Percentiles rank a stretch among this genome's conserved stretches.
phyloP scores from a whole-genome alignment of 2,329 filamentous ascomycete species.

The Phialophora macrospora region DNA sequence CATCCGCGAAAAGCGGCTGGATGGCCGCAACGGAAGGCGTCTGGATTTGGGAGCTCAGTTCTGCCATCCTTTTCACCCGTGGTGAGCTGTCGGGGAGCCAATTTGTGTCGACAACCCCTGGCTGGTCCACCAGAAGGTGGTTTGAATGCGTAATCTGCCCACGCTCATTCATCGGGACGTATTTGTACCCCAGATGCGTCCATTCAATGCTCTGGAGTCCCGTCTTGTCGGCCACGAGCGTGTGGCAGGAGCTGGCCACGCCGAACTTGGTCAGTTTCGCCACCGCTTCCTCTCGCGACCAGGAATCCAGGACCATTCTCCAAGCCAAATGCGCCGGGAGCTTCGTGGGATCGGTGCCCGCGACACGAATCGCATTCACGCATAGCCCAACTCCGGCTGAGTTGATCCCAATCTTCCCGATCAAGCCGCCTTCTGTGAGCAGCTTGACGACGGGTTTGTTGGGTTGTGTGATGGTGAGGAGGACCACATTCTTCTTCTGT shows the following conservation, averaged over 20 bases:
- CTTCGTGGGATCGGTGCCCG: slow-evolving; percentile 52
- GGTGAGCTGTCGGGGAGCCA: slow-evolving; percentile 34
- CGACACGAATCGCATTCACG: slow-evolving; percentile 60
- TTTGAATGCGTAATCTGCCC: slow-evolving; percentile 52
- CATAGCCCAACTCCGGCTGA: slow-evolving; percentile 57
- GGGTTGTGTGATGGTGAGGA: slow-evolving; percentile 52
- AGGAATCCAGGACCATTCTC: slow-evolving; percentile 56
- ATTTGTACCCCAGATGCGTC: slow-evolving; percentile 36
- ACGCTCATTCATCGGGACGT: slow-evolving; percentile 43
- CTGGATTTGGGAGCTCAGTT: slow-evolving; percentile 29
- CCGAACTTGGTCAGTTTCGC: slow-evolving; percentile 54
- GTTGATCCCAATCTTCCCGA: slow-evolving; percentile 49
- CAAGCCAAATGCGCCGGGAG: slow-evolving; percentile 62
- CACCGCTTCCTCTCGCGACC: slow-evolving; percentile 52
- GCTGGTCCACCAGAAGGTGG: slow-evolving; percentile 45
- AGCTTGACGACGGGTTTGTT: slow-evolving; percentile 53
- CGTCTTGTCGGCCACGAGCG: slow-evolving; percentile 55
- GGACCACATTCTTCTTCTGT: slow-evolving; percentile 57
- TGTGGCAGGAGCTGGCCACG: slow-evolving; percentile 59
- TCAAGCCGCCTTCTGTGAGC: slow-evolving; percentile 59
- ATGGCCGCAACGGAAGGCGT: slow-evolving; percentile 28
- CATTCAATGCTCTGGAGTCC: slow-evolving; percentile 58
- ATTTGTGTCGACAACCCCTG: slow-evolving; percentile 3
- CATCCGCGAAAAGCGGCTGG: slow-evolving; percentile 45
- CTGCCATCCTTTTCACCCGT: slow-evolving; percentile 41